A percentile compares a stretch with the other conserved stretches of the same genome.
These are phyloP conservation scores for Coemansia sp. DNA, from an alignment of 192 early-diverging fungal genomes.

Conservation along the genomic window DNA sequence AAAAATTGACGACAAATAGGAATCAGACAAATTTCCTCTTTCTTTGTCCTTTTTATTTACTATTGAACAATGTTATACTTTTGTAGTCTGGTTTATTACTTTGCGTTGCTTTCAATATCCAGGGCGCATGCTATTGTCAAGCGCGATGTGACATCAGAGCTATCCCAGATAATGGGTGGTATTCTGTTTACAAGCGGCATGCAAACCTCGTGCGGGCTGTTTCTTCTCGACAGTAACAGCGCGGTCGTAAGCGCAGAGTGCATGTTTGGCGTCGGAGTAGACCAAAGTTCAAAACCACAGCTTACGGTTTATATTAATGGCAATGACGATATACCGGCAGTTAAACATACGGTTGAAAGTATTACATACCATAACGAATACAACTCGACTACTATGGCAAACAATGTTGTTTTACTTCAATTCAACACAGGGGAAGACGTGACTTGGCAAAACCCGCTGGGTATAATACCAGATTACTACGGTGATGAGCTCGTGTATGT, in stretches of 20 bases:
- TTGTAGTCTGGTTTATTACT: not conserved
- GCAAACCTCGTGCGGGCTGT: slow-evolving; percentile 15
- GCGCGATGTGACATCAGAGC: not conserved
- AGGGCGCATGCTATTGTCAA: not conserved
- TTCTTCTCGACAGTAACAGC: slow-evolving; percentile 5
- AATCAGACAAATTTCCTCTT: no score
- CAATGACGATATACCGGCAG: not conserved
- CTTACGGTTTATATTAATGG: slow-evolving; percentile 19
- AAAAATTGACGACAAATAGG: no score
- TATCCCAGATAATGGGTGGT: slow-evolving; percentile 3
- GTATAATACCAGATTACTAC: not conserved
- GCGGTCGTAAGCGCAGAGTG: slow-evolving; percentile 14
- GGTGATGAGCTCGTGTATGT: not conserved
- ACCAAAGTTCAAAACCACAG: not conserved
- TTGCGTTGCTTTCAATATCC: not conserved
- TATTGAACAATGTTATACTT: not conserved
- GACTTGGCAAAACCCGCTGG: not conserved
- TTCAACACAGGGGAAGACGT: slow-evolving; percentile 4
- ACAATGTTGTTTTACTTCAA: slow-evolving; percentile 18
- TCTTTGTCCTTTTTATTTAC: not conserved
- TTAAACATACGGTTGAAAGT: slow-evolving; percentile 1
- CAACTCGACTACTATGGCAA: slow-evolving; percentile 2
- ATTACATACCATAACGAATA: slow-evolving; percentile 7
- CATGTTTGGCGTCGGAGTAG: not conserved
- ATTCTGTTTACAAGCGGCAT: slow-evolving; percentile 13